Evolutionary conservation across 306 rosid species (phyloP), one percentile per base, ranked within the genome.

Genomic region (Coriaria nepalensis): DNA sequence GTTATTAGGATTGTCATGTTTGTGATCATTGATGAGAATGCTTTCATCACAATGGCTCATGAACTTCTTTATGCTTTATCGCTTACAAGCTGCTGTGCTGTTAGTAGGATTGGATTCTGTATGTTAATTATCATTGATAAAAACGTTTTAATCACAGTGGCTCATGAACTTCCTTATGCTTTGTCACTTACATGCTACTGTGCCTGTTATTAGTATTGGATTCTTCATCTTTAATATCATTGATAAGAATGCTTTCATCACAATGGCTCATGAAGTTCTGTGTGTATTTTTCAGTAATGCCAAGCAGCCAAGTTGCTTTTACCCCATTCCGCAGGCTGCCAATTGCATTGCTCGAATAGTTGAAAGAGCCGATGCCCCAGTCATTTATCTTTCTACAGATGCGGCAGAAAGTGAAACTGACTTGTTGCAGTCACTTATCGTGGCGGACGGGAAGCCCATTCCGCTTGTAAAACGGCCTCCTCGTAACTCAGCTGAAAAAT

Each of bases 271-370:
- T 11, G 6, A 7, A 53, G 8, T 32, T 39, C 13, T 29, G 4
- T 40, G 47, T 53, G 12, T 56, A 20, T 14, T 39, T 62, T 66
- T 57, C 93, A 90, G 97, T 63, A 90, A 90, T 62, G 83, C 61
- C 13, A 84, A 90, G 44, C 73, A 59, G 41, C 83, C 74, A 43
- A 84, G 97, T 63, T 90, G 97, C 85, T 90, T 90, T 73, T 85
- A 70, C 73, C 95, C 97, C 66, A 79, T 90, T 67, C 97, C 97
- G 54, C 95, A 90, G 75, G 94, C 95, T 33, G 97, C 97, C 11
- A 81, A 81, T 40, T 90, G 97, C 92, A 66, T 85, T 49, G 43
- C 45, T 55, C 72, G 75, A 66, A 57, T 79, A 43, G 66, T 80
- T 62, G 94, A 85, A 56, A 76, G 74, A 62, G 82, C 82, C 0